Evolutionary conservation across 345 rosid genomes (phyloP), one percentile per base, ranked within the genome.

Genomic region (Citrus medica): DNA sequence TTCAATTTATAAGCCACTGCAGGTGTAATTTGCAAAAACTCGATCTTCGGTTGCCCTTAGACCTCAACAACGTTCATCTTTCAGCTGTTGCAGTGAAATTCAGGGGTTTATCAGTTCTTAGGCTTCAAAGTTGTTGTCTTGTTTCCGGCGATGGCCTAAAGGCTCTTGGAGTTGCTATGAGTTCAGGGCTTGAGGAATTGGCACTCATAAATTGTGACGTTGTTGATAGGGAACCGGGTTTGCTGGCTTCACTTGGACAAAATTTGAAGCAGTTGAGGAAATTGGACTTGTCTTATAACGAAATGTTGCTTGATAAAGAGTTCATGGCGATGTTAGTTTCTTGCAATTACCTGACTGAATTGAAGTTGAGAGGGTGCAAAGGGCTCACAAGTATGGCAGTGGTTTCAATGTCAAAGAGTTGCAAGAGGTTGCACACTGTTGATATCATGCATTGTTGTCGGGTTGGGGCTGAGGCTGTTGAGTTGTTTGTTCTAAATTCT

Each of bases 171-270:
- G 74, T 82, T 59, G 89, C 90, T 74, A 78, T 88, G 78, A 82
- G 86, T 68, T 81, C 85, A 10, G 81, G 81, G 51, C 92, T 95
- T 51, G 83, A 83, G 82, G 95, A 92, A 83, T 79, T 95, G 65
- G 87, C 93, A 7, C 72, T 95, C 66, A 86, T 88, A 22, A 89
- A 87, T 67, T 95, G 98, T 40, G 93, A 92, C 53, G 92, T 92
- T 40, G 89, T 92, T 6, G 95, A 89, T 74, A 87, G 93, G 67
- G 97, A 92, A 71, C 71, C 84, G 0, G 98, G 98, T 51, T 83
- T 95, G 87, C 88, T 95, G 14, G 90, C 93, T 27, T 87, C 94
- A 0, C 78, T 95, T 28, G 98, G 98, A 38, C 98, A 95, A 80
- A 76, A 88, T 79, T 74, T 91, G 84, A 83, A 83, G 79, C 82